A percentile compares a stretch with the other conserved stretches of the same genome.
Evolutionary conservation across 73 alveolate genomes (phyloP).

Genomic region (Paramecium bursaria): DNA sequence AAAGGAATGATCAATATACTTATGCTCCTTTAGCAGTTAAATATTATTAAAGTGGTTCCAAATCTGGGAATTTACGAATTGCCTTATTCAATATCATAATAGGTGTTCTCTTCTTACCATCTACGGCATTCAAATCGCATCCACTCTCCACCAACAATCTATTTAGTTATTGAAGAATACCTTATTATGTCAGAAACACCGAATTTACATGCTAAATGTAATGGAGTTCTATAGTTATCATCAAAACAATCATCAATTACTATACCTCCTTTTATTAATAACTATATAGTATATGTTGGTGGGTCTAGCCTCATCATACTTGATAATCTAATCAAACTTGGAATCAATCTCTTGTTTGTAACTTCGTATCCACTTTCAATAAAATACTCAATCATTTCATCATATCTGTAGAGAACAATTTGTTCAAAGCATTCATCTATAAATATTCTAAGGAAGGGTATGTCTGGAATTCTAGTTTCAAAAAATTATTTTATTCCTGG

Average conservation of each 20-base stretch:
- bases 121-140: constrained; percentile 31
- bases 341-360: constrained; percentile 25
- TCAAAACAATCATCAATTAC: constrained; percentile 26
- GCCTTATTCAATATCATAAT: constrained; percentile 7
- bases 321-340: constrained; percentile 8
- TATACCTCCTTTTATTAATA: constrained; percentile 6
- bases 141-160: constrained; percentile 43
- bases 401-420: constrained; percentile 39
- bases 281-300: not conserved
- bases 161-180: not conserved
- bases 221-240: constrained; percentile 57
- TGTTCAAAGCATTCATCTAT: constrained; percentile 56
- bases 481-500: constrained; percentile 8
- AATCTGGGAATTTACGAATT: not conserved
- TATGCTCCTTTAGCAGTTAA: constrained; percentile 36
- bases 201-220: constrained; percentile 29
- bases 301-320: constrained; percentile 37
- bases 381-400: constrained; percentile 27
- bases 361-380: constrained; percentile 30
- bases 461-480: not conserved
- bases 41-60: constrained; percentile 5
- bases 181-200: constrained; percentile 13
- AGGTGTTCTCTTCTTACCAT: constrained; percentile 24
- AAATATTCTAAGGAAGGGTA: constrained; percentile 46
- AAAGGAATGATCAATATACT: constrained; percentile 36